Percentiles rank a stretch among this genome's conserved stretches.
Conservation (phyloP, 1,139 yeast species). For the Blastobotrys apis region DNA sequence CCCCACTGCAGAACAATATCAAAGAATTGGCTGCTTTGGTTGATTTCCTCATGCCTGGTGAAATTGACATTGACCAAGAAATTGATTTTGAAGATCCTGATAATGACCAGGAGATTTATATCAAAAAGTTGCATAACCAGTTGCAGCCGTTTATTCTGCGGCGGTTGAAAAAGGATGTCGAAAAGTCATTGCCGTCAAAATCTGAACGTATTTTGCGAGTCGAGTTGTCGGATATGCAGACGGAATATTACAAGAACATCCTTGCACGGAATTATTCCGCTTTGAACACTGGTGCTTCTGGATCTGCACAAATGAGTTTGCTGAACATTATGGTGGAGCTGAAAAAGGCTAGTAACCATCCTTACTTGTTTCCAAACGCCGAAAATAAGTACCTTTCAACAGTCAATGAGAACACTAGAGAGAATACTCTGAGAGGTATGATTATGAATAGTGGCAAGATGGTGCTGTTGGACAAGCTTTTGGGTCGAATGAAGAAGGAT, state of each 20-base stretch:
- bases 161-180: conserved; percentile 94
- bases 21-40: conserved; percentile 94
- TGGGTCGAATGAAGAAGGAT: conserved; percentile 79
- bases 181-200: conserved; percentile 90
- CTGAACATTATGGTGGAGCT: conserved; percentile 91
- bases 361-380: conserved; percentile 89
- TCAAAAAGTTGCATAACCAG: conserved; percentile 75
- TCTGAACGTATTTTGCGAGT: conserved; percentile 93
- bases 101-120: conserved; percentile 80
- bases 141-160: conserved; percentile 90
- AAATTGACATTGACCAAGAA: conserved; percentile 82
- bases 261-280: conserved; percentile 89
- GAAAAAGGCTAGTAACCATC: conserved; percentile 96
- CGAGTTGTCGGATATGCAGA: conserved; percentile 90
- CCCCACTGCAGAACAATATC: conserved; percentile 93
- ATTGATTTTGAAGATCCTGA: conserved; percentile 91
- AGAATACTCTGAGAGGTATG: conserved; percentile 78
- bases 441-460: conserved; percentile 98
- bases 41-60: conserved; percentile 94
- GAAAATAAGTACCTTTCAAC: conserved; percentile 60
- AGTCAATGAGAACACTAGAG: conserved; percentile 50
- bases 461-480: conserved; percentile 87
- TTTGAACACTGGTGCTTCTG: conserved; percentile 74
- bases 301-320: conserved; percentile 75
- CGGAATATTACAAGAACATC: conserved; percentile 90